Percentiles rank a stretch among this genome's conserved stretches.
These are phyloP conservation scores for Chlamydomonas sp. DNA, from an alignment of 139 green algal species.

Conservation along the genomic window DNA sequence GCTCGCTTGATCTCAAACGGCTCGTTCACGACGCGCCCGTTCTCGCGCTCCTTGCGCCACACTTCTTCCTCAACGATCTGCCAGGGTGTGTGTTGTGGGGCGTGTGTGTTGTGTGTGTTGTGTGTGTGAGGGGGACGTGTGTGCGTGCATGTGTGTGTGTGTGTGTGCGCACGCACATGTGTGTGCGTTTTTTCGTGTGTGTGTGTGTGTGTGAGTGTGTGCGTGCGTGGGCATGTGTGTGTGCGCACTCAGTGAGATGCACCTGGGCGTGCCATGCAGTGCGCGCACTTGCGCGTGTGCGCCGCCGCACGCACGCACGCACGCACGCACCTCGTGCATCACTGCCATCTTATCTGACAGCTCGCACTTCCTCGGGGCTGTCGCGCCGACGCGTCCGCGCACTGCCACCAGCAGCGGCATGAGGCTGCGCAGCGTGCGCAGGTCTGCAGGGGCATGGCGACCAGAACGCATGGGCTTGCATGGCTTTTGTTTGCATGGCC, in stretches of 20 bases:
- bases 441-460: constrained; percentile 16
- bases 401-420: constrained; percentile 42
- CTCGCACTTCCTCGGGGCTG: constrained; percentile 32
- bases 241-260: not conserved
- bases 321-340: constrained; percentile 22
- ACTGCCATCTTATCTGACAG: constrained; percentile 29
- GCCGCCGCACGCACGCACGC: not conserved
- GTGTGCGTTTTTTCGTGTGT: too few relatives aligned
- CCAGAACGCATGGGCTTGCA: not conserved
- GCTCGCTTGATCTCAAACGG: constrained; percentile 27
- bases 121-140: too few relatives aligned
- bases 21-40: constrained; percentile 30
- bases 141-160: too few relatives aligned
- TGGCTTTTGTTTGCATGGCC: not conserved
- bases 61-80: constrained; percentile 41
- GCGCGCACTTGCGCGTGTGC: too few relatives aligned
- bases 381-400: constrained; percentile 30
- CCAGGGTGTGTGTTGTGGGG: not conserved
- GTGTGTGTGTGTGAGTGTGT: too few relatives aligned
- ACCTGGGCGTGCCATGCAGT: not conserved
- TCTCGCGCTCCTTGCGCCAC: constrained; percentile 33
- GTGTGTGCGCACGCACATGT: too few relatives aligned
- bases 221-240: too few relatives aligned
- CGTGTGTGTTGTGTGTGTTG: not conserved
- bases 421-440: constrained; percentile 16